Percentiles rank a stretch among this genome's conserved stretches.
phyloP scores from a whole-genome alignment of 1,139 yeast genomes.

The Candida sanyaensis region DNA sequence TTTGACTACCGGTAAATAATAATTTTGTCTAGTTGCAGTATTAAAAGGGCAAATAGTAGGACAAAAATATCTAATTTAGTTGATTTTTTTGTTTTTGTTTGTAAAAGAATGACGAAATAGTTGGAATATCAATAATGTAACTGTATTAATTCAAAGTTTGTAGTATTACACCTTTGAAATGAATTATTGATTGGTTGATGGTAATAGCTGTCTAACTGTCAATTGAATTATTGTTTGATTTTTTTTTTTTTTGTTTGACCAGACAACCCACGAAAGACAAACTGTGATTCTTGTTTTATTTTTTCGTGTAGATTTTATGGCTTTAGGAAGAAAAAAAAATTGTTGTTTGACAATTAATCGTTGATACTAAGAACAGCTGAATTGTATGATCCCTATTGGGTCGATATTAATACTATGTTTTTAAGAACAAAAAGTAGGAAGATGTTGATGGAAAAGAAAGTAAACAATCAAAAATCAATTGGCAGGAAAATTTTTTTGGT shows the following conservation, averaged over 20 bases:
- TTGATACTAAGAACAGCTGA: no score
- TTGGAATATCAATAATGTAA: constrained; percentile 6
- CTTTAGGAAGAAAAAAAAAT: no score
- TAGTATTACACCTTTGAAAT: neutral
- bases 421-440: no score
- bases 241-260: neutral
- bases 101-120: constrained; percentile 12
- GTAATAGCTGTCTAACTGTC: neutral
- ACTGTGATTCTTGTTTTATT: no score
- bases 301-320: no score
- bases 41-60: neutral
- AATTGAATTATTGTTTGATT: neutral
- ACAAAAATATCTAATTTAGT: neutral
- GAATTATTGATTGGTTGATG: neutral
- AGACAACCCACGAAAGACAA: no score
- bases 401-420: no score
- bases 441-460: no score
- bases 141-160: neutral
- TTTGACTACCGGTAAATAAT: neutral
- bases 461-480: no score
- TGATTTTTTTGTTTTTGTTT: neutral
- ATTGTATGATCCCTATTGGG: no score
- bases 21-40: neutral
- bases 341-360: no score
- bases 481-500: neutral